Evolutionary conservation across 805 yeast species (phyloP), one percentile per base, ranked within the genome.

Genomic region (Yarrowia divulgata): DNA sequence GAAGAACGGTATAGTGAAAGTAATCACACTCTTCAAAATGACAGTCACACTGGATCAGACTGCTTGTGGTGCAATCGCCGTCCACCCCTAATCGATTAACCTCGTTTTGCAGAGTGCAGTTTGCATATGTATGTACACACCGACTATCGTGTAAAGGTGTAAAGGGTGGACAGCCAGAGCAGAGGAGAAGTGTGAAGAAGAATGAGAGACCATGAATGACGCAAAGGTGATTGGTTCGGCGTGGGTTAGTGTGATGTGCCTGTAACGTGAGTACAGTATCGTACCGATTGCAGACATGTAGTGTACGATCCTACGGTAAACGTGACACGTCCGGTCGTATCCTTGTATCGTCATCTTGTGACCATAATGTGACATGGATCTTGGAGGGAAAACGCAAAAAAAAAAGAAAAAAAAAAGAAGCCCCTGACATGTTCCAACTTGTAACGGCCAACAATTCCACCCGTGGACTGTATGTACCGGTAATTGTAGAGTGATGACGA

Each of bases 51-150:
- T 10, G 39, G 39, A 35, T 10, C 39, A 35, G 39, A 23, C 29
- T 2, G 29, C 29, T 23, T 23, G 29, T 23, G 29, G 29, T 23
- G 29, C 29, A 23, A 23, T 23, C 29, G 29, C 29, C 29, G 29
- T 23, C 4, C 29, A 23, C 29, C 29, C 45, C 34, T 14, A 42
- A 35, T 8, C 9, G 19, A 42, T 43, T 60, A 60, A 42, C 50
- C 64, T 60, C 42, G 50, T 60, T 43, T 43, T 60, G 66, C 66
- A 57, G 49, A 8, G 7, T 43, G 64, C 64, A 58, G 34, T 43
- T 14, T 45, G 18, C 45, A n/a, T 23, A 23, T 23, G 6, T 10
- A 45, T 45, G 52, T 60, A 43, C 19, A 43, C 19, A 48, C 18
- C 34, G 32, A 4, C 13, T 34, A 29, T 7, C n/a, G 12, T 10